Percentiles rank a stretch among this genome's conserved stretches.
Conservation (phyloP, 495 filamentous ascomycete species). For the Opeltia flavorubescens region DNA sequence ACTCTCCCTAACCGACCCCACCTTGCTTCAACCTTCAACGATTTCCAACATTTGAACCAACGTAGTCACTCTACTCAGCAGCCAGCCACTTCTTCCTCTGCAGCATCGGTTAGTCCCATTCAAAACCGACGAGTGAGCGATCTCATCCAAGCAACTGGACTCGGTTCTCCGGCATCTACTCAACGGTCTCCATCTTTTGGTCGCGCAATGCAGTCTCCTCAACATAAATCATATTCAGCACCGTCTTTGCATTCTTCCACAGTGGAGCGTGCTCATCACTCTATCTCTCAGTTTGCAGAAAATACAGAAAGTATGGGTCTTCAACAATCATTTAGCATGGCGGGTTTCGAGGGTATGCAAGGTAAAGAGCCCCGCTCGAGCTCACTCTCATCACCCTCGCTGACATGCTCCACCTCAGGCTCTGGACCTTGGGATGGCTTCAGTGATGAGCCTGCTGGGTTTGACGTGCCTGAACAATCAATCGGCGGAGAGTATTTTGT, state of each 20-base stretch:
- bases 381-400: background rate
- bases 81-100: background rate
- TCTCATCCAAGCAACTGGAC: slow-evolving; percentile 13
- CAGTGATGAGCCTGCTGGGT: background rate
- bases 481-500: background rate
- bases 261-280: background rate
- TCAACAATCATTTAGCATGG: background rate
- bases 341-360: background rate
- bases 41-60: slow-evolving; percentile 8
- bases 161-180: slow-evolving; percentile 12
- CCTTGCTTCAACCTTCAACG: slow-evolving; percentile 11
- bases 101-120: slow-evolving; percentile 13
- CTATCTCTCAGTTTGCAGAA: background rate
- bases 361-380: background rate
- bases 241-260: background rate
- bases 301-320: background rate
- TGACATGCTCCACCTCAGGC: background rate
- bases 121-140: slow-evolving; percentile 18
- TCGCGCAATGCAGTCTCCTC: slow-evolving; percentile 8
- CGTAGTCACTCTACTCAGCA: slow-evolving; percentile 14
- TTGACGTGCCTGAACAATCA: background rate
- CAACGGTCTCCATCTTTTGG: slow-evolving; percentile 11
- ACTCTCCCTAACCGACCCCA: slow-evolving; percentile 11
- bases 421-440: background rate
- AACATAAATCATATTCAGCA: slow-evolving; percentile 8